phyloP scores from a whole-genome alignment of 495 filamentous ascomycete genomes.

The Penicillium parvum region DNA sequence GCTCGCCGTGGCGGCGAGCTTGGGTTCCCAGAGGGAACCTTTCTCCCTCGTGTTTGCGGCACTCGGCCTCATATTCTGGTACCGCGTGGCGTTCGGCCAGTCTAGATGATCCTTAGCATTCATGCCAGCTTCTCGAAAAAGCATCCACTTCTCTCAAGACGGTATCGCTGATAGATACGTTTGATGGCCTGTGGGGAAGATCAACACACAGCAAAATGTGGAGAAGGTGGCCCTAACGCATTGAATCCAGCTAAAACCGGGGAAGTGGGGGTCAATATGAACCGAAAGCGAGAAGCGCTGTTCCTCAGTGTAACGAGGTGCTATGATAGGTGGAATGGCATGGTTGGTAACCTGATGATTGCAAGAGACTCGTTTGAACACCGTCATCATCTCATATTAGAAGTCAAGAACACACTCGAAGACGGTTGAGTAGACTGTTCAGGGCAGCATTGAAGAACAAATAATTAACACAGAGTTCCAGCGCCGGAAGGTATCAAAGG shows the following conservation, averaged over 20 bases:
- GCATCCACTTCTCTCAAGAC: not conserved
- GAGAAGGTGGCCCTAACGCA: slow-evolving; percentile 9
- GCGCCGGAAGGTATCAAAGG: no score
- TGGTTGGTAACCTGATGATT: no score
- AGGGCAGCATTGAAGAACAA: no score
- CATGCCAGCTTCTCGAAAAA: not conserved
- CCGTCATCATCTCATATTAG: no score
- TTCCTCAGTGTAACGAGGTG: no score
- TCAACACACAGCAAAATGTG: slow-evolving; percentile 11
- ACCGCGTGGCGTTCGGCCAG: not conserved
- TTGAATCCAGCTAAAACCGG: not conserved
- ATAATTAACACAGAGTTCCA: no score
- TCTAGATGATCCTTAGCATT: not conserved
- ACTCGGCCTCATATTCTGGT: not conserved
- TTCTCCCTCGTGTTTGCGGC: not conserved
- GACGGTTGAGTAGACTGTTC: no score
- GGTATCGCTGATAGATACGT: no score
- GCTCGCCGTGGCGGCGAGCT: not conserved
- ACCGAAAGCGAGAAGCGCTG: not conserved
- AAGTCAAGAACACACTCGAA: no score
- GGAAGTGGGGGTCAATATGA: slow-evolving; percentile 1
- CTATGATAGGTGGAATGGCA: no score
- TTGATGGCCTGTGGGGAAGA: slow-evolving; percentile 19
- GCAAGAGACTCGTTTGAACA: no score
- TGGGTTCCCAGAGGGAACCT: not conserved